These are phyloP conservation scores for Endogone sp. DNA, from an alignment of 192 early-diverging fungal species.

Conservation along the genomic window DNA sequence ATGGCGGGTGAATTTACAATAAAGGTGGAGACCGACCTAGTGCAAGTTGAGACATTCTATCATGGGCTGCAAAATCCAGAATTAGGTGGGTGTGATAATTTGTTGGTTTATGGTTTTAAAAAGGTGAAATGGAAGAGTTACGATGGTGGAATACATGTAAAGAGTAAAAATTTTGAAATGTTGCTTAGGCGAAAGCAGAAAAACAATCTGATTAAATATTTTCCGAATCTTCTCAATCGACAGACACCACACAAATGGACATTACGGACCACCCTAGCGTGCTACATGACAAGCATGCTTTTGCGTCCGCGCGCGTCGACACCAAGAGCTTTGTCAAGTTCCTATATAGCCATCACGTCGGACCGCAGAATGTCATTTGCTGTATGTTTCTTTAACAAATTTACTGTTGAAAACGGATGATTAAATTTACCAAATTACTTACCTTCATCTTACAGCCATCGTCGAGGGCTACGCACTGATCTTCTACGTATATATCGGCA, in stretches of 20 bases:
- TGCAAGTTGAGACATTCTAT: conserved; percentile 55
- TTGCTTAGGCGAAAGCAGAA: too few relatives aligned
- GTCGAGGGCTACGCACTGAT: neutral
- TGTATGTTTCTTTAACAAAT: conserved; percentile 34
- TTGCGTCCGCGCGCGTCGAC: conserved; percentile 63
- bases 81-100: conserved; percentile 33
- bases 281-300: conserved; percentile 33
- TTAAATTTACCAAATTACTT: neutral
- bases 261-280: conserved; percentile 25
- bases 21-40: conserved; percentile 52
- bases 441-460: neutral
- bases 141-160: too few relatives aligned
- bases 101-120: neutral
- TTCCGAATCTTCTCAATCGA: neutral
- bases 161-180: too few relatives aligned
- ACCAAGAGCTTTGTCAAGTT: conserved; percentile 77
- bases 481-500: neutral
- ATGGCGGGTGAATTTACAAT: conserved; percentile 61
- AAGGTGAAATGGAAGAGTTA: neutral
- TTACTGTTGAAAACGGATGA: neutral
- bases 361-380: conserved; percentile 77
- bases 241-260: neutral
- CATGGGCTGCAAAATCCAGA: conserved; percentile 56
- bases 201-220: too few relatives aligned
- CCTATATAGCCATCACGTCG: conserved; percentile 68